Conservation (phyloP, 116 monocot species). For the Iris pallida region DNA sequence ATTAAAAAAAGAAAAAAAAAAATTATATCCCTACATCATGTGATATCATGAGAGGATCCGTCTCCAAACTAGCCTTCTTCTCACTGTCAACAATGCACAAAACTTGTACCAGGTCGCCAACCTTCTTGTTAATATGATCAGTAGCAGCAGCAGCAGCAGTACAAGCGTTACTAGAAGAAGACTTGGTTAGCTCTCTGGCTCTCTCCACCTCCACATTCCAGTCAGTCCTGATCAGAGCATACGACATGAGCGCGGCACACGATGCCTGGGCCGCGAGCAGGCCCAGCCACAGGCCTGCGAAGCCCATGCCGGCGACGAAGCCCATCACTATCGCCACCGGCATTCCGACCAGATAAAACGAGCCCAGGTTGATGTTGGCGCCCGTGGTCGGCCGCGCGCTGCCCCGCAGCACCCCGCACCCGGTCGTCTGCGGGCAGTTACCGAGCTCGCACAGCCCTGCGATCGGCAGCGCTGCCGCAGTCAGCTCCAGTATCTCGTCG, state of each 20-base stretch:
- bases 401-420: slow-evolving; percentile 76
- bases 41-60: slow-evolving; percentile 11
- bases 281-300: slow-evolving; percentile 72
- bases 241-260: slow-evolving; percentile 51
- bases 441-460: slow-evolving; percentile 84
- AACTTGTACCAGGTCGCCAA: neutral
- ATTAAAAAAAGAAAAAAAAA: neutral
- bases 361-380: slow-evolving; percentile 73
- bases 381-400: slow-evolving; percentile 64
- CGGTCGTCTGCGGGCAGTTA: slow-evolving; percentile 90
- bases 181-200: slow-evolving; percentile 47
- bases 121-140: neutral
- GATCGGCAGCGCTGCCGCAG: slow-evolving; percentile 64
- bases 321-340: slow-evolving; percentile 58
- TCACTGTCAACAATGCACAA: neutral
- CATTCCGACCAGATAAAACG: slow-evolving; percentile 75
- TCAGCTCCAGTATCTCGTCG: slow-evolving; percentile 48
- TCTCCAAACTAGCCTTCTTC: slow-evolving; percentile 9
- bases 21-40: slow-evolving; percentile 1
- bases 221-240: slow-evolving; percentile 42
- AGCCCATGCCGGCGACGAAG: slow-evolving; percentile 52
- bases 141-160: neutral
- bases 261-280: slow-evolving; percentile 68
- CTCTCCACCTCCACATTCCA: slow-evolving; percentile 56
- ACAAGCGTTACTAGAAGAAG: slow-evolving; percentile 5